These are phyloP conservation scores for Ceratocystis albifundus DNA, from an alignment of 2,329 filamentous ascomycete species.

Conservation along the genomic window DNA sequence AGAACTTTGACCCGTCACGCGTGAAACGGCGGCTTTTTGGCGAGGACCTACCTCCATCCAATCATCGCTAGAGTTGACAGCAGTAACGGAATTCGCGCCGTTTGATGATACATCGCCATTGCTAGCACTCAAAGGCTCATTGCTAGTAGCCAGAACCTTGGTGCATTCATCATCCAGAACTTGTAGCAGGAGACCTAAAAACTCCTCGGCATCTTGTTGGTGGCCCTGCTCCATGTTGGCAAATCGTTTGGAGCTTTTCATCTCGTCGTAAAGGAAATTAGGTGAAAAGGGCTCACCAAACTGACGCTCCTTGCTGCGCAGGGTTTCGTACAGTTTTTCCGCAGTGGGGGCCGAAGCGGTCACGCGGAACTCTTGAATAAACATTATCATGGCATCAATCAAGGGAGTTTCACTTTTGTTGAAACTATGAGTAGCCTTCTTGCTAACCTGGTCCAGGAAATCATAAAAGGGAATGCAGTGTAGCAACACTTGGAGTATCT, in stretches of 20 bases:
- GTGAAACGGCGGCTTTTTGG: slow-evolving; percentile 75
- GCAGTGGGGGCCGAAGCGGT: slow-evolving; percentile 66
- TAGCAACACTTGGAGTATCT: slow-evolving; percentile 91
- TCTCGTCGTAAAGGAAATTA: slow-evolving; percentile 90
- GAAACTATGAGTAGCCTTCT: slow-evolving; percentile 77
- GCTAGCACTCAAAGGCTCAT: slow-evolving; percentile 27
- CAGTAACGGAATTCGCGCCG: slow-evolving; percentile 24
- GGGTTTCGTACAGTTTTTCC: slow-evolving; percentile 58
- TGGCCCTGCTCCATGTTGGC: slow-evolving; percentile 67
- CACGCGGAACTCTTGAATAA: slow-evolving; percentile 81
- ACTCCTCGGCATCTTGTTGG: slow-evolving; percentile 96
- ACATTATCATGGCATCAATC: slow-evolving; percentile 94
- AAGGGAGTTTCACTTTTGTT: slow-evolving; percentile 80
- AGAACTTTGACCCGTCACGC: slow-evolving; percentile 64
- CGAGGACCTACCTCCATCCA: slow-evolving; percentile 94
- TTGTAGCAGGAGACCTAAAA: slow-evolving; percentile 83
- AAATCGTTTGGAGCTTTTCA: slow-evolving; percentile 75
- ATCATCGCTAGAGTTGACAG: slow-evolving; percentile 40
- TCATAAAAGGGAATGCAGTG: slow-evolving; percentile 92
- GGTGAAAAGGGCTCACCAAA: slow-evolving; percentile 87
- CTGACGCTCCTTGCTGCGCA: slow-evolving; percentile 74
- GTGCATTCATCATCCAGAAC: slow-evolving; percentile 88
- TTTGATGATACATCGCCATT: slow-evolving; percentile 13
- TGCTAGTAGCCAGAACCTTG: slow-evolving; percentile 53
- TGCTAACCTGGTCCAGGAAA: slow-evolving; percentile 77